Evolutionary conservation across 768 basidiomycete species (phyloP).

Genomic region (Omphalotus guepiniiformis): DNA sequence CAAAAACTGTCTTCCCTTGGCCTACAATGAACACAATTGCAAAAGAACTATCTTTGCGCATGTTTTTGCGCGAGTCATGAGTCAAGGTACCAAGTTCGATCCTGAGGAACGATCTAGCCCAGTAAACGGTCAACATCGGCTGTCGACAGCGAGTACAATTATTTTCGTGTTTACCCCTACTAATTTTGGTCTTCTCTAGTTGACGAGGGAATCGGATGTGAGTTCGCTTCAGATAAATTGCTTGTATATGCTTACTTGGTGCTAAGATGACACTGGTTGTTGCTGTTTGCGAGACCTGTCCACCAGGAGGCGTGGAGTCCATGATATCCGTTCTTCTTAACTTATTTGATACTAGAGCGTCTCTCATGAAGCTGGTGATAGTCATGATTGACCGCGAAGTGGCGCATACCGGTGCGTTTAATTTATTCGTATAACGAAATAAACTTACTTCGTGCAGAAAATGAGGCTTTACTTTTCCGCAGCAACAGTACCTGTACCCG

Average conservation of each 20-base stretch:
- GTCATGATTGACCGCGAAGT: constrained; percentile 86
- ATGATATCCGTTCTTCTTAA: constrained; percentile 85
- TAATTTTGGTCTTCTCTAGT: constrained; percentile 30
- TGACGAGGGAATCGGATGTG: constrained; percentile 73
- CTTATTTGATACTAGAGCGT: constrained; percentile 74
- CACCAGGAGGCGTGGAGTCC: constrained; percentile 72
- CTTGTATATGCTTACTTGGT: background rate
- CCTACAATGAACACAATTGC: constrained; percentile 65
- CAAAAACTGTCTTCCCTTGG: constrained; percentile 79
- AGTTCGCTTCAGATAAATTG: constrained; percentile 18
- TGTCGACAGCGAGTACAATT: constrained; percentile 50
- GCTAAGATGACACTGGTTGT: constrained; percentile 78
- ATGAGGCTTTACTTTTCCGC: constrained; percentile 79
- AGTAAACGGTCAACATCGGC: constrained; percentile 44
- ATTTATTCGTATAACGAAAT: too few relatives aligned
- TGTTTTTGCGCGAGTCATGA: constrained; percentile 77
- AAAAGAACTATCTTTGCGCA: constrained; percentile 80
- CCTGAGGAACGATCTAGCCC: constrained; percentile 47
- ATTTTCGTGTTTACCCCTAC: too few relatives aligned
- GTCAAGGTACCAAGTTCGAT: constrained; percentile 76
- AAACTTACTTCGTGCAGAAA: constrained; percentile 53
- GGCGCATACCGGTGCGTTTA: constrained; percentile 57
- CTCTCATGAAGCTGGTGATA: constrained; percentile 71
- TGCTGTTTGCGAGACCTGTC: constrained; percentile 86
- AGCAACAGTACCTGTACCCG: constrained; percentile 86